These are phyloP conservation scores for Cytidiella melzeri DNA, from an alignment of 768 basidiomycete species.

Conservation along the genomic window DNA sequence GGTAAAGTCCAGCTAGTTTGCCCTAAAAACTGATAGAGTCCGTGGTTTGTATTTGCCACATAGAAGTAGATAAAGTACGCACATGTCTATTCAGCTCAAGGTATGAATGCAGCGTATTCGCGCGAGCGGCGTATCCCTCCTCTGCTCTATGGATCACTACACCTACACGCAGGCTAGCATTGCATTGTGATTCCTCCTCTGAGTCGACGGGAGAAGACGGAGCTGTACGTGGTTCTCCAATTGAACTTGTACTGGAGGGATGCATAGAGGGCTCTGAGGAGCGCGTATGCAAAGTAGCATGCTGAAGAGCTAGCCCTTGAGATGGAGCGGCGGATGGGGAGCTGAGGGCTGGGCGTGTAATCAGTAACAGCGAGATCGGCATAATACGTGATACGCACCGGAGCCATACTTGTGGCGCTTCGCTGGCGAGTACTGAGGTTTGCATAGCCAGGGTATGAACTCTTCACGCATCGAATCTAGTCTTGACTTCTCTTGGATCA, in stretches of 20 bases:
- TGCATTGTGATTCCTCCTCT: slow-evolving; percentile 28
- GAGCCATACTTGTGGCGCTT: slow-evolving; percentile 54
- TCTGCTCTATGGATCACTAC: slow-evolving; percentile 50
- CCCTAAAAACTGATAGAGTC: slow-evolving; percentile 40
- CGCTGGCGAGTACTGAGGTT: slow-evolving; percentile 66
- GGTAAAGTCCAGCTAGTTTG: slow-evolving; percentile 48
- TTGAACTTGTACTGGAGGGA: slow-evolving; percentile 21
- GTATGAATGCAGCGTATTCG: slow-evolving; percentile 72
- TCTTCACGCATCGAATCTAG: slow-evolving; percentile 86
- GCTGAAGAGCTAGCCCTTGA: slow-evolving; percentile 47
- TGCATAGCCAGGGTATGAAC: slow-evolving; percentile 89
- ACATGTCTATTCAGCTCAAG: slow-evolving; percentile 80
- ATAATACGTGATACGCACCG: slow-evolving; percentile 31
- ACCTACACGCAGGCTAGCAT: slow-evolving; percentile 56
- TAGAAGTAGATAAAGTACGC: slow-evolving; percentile 21
- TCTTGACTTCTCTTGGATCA: slow-evolving; percentile 58
- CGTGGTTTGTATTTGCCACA: background rate
- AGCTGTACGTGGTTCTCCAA: slow-evolving; percentile 27
- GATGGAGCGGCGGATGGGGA: slow-evolving; percentile 38
- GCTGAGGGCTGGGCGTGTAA: slow-evolving; percentile 35
- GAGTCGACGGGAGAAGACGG: slow-evolving; percentile 40
- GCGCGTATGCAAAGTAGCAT: slow-evolving; percentile 44
- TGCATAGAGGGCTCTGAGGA: slow-evolving; percentile 16
- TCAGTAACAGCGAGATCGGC: background rate
- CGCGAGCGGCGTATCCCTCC: slow-evolving; percentile 56